A percentile compares a stretch with the other conserved stretches of the same genome.
Conservation (phyloP, 176 grass and related monocot species). For the Hyparrhenia diplandra region DNA sequence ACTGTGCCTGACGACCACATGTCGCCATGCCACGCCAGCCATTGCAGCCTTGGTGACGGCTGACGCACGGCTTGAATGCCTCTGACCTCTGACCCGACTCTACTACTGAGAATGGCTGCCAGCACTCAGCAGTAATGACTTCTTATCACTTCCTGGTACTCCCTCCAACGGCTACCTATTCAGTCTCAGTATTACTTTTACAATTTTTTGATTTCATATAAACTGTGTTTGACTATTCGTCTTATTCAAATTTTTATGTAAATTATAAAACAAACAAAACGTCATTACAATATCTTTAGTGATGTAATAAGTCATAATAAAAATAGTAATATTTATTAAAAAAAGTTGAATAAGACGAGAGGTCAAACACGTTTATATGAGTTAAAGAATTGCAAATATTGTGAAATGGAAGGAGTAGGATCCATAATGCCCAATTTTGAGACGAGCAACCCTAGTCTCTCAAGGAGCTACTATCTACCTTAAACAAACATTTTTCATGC, state of each 20-base stretch:
- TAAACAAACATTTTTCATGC: background rate
- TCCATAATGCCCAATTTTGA: background rate
- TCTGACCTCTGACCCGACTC: background rate
- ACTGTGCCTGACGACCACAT: background rate
- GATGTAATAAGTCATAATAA: no score
- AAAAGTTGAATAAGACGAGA: no score
- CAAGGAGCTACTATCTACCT: no score
- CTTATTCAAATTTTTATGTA: no score
- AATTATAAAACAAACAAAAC: no score
- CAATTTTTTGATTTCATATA: no score
- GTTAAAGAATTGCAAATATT: no score
- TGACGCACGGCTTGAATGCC: constrained; percentile 35
- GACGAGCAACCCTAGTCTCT: background rate
- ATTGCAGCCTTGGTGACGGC: background rate
- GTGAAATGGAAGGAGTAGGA: no score
- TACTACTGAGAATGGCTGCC: background rate
- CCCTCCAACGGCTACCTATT: constrained; percentile 23
- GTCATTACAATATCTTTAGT: no score
- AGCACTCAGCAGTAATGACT: background rate
- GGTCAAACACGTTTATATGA: no score
- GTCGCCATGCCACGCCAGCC: background rate
- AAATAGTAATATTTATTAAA: no score
- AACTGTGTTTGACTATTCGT: no score
- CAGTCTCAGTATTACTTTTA: background rate
- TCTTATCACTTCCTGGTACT: background rate